Evolutionary conservation across 129 eudicot genomes (phyloP), one percentile per base, ranked within the genome.

Genomic region (Chrysanthemum lavandulifolium): DNA sequence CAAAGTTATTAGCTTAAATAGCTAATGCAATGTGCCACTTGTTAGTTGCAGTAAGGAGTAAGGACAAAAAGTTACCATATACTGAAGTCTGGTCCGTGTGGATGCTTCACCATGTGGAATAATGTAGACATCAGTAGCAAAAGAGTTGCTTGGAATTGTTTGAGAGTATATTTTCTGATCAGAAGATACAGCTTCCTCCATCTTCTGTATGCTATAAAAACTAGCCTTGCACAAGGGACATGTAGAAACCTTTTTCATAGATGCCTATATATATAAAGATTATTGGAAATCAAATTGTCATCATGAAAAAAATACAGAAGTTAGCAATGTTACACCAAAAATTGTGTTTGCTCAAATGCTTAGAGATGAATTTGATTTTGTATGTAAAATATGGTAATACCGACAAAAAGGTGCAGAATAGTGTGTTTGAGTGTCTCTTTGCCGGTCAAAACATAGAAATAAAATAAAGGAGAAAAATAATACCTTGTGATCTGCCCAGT

Each of bases 161-260:
- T 95, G 99, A 10, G 99, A 88, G 78, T 90, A 95, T 78, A 91
- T 82, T 82, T 88, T 95, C 78, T 95, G 97, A 81, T 88, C 97
- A 19, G 78, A 62, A 54, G 82, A 80, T 62, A 51, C 77, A 47
- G 91, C 88, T 45, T 84, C 96, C 8, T 88, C 94, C 83, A 90
- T 85, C 84, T 87, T 88, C 58, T 87, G 86, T 69, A 95, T 90
- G 90, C 83, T 83, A 27, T 68, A 80, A 82, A 90, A 95, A 76
- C 82, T 79, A 60, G 90, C 86, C 76, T 90, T 91, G 87, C 97
- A 95, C 69, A 95, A 81, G 55, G 99, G 99, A 76, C 99, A 95
- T 23, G 87, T 88, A 10, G 96, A 81, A 43, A 79, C 61, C 78
- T 86, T 95, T 71, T 86, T 73, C 50, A 65, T 71, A 45, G 90